A percentile compares a stretch with the other conserved stretches of the same genome.
Evolutionary conservation across 257 asterid genomes (phyloP).

Genomic region (Gentiana straminea): DNA sequence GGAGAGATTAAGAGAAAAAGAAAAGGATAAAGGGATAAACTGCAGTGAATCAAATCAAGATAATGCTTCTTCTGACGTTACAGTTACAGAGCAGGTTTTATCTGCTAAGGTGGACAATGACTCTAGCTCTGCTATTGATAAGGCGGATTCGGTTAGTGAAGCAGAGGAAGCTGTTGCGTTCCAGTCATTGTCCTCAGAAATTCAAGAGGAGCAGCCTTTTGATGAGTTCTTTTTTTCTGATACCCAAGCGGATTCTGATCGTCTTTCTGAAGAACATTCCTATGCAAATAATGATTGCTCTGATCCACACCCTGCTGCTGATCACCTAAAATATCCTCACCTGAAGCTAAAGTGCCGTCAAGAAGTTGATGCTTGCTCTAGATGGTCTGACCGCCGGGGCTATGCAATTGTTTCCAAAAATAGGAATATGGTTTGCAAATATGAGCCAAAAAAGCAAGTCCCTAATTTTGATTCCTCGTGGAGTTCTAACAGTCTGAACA

Average conservation of each 20-base stretch:
- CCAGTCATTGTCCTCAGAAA: constrained; percentile 41
- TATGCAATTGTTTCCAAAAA: constrained; percentile 33
- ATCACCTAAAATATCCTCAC: constrained; percentile 35
- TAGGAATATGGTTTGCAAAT: constrained; percentile 31
- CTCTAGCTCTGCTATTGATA: constrained; percentile 18
- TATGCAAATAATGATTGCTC: constrained; percentile 33
- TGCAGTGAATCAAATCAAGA: constrained; percentile 29
- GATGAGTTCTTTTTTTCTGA: constrained; percentile 22
- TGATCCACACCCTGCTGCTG: constrained; percentile 22
- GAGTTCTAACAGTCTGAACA: constrained; percentile 31
- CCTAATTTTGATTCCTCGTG: constrained; percentile 42
- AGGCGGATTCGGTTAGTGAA: constrained; percentile 38
- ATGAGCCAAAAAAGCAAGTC: constrained; percentile 46
- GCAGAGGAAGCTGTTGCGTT: constrained; percentile 44
- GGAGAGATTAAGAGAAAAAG: constrained; percentile 86
- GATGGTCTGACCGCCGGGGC: constrained; percentile 53
- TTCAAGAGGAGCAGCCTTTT: constrained; percentile 22
- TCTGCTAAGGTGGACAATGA: constrained; percentile 33
- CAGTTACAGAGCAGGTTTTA: constrained; percentile 22
- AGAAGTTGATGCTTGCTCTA: constrained; percentile 38
- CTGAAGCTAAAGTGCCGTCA: constrained; percentile 48
- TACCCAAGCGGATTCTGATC: constrained; percentile 37
- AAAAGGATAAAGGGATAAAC: constrained; percentile 57
- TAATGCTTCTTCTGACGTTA: constrained; percentile 26
- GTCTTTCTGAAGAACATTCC: constrained; percentile 32